Evolutionary conservation across 2,329 filamentous ascomycete genomes (phyloP).

Genomic region (Bipolaris victoriae): DNA sequence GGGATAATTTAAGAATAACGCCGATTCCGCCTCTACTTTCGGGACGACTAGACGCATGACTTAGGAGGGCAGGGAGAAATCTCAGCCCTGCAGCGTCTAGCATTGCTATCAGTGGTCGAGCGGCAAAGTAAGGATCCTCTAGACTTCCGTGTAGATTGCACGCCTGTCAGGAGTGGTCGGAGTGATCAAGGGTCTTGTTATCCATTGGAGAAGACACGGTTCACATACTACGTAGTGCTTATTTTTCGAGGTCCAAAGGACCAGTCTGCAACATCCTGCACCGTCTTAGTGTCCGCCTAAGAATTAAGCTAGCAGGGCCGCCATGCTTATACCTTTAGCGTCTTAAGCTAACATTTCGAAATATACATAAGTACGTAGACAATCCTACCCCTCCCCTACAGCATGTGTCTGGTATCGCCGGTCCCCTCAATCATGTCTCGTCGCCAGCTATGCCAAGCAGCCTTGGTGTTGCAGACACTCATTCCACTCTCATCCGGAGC

Average conservation of each 20-base stretch:
- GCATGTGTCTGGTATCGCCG: background rate
- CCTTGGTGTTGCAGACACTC: background rate
- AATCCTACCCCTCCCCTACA: background rate
- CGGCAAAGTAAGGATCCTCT: no score
- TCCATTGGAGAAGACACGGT: no score
- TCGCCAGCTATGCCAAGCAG: background rate
- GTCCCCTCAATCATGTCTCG: background rate
- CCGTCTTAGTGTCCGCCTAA: background rate
- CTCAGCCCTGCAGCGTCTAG: no score
- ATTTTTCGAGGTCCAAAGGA: background rate
- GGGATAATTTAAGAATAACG: background rate
- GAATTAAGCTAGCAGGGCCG: background rate
- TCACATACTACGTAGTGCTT: no score
- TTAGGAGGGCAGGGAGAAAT: no score
- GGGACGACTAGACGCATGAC: no score
- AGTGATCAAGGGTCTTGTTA: no score
- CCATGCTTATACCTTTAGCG: background rate
- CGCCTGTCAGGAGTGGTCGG: no score
- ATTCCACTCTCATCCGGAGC: background rate
- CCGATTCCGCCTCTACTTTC: no score
- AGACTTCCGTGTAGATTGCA: no score
- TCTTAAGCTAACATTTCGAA: background rate
- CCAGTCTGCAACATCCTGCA: background rate
- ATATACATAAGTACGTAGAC: background rate
- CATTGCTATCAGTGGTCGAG: no score